Percentiles rank a stretch among this genome's conserved stretches.
Conservation (phyloP, 108 stramenopile species). For the Halocafeteria seosinensis region DNA sequence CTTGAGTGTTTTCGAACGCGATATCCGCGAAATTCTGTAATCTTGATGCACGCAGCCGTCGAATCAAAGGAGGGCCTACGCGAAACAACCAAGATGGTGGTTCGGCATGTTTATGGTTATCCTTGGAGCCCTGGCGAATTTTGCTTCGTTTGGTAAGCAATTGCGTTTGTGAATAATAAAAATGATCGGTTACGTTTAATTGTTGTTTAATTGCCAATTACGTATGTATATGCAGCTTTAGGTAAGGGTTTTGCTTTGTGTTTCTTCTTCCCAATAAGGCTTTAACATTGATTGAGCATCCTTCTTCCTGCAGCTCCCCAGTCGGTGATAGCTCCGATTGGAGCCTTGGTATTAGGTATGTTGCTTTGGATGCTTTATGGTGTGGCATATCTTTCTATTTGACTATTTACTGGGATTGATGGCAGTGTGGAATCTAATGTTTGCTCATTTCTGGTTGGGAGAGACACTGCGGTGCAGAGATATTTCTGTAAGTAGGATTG, state of each 20-base stretch:
- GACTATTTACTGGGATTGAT: conserved; percentile 4
- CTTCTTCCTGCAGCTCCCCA: conserved; percentile 1
- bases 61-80: neutral
- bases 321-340: conserved; percentile 5
- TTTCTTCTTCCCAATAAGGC: neutral
- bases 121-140: neutral
- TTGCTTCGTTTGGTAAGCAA: conserved; percentile 6
- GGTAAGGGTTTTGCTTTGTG: no score
- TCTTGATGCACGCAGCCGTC: neutral
- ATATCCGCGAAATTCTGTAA: neutral
- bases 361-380: no score
- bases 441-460: neutral
- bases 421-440: neutral
- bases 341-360: no score
- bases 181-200: no score
- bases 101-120: neutral
- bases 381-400: conserved; percentile 5
- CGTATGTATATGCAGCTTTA: no score
- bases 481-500: neutral
- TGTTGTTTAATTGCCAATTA: no score
- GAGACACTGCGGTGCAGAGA: neutral
- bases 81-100: neutral
- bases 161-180: neutral
- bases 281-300: no score
- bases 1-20: neutral